phyloP scores from a whole-genome alignment of 495 filamentous ascomycete genomes.

The Trypethelium eluteriae region DNA sequence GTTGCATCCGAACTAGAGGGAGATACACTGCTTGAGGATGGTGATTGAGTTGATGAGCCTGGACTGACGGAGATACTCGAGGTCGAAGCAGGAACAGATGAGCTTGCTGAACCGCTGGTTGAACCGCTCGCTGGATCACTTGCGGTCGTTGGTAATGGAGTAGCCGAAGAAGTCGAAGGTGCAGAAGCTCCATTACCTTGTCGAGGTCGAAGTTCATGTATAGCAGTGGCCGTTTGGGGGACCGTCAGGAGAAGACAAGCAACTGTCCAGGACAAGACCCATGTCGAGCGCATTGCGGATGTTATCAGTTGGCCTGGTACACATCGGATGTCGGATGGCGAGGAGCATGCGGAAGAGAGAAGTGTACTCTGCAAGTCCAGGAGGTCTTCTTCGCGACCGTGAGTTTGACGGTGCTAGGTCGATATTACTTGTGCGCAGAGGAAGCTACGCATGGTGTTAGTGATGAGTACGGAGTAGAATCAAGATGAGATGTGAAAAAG shows the following conservation, averaged over 20 bases:
- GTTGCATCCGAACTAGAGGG: background rate
- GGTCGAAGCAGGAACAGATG: background rate
- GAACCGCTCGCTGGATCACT: background rate
- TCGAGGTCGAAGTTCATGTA: slow-evolving; percentile 3
- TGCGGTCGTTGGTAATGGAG: background rate
- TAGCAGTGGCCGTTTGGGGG: background rate
- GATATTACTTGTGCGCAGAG: background rate
- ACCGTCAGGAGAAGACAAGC: background rate
- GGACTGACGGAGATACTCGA: background rate
- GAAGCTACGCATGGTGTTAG: background rate
- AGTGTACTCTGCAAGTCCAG: too few relatives aligned
- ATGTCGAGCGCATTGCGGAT: slow-evolving; percentile 1
- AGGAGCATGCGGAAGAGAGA: background rate
- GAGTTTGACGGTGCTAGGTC: background rate
- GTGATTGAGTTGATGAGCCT: background rate
- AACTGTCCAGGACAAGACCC: background rate
- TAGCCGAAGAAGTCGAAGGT: background rate
- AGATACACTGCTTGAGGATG: background rate
- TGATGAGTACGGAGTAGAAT: too few relatives aligned
- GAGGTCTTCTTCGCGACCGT: too few relatives aligned
- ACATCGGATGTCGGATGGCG: background rate
- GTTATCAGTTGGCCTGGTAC: background rate
- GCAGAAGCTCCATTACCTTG: slow-evolving; percentile 3
- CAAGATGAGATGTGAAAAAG: background rate
- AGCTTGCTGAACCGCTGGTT: background rate